Evolutionary conservation across 192 early-diverging fungal species (phyloP), one percentile per base, ranked within the genome.

Genomic region (Mortierella antarctica): DNA sequence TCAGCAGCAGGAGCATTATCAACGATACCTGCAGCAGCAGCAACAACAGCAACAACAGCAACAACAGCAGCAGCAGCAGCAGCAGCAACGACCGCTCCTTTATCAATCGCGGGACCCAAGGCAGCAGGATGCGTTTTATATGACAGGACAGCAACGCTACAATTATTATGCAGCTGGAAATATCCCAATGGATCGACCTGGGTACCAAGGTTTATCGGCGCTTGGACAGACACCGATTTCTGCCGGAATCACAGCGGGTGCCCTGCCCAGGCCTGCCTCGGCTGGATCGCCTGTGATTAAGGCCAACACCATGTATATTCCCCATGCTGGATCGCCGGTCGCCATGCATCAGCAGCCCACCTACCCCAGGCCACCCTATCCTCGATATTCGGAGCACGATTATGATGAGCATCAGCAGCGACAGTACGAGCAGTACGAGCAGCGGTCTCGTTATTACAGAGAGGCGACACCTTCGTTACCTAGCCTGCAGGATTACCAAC

Each of bases 371-470:
- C 62, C 57, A 23, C 77, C 48, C n/a, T 53, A 62, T 41, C 61
- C 57, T 15, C 53, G 61, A 53, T 52, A 66, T 18, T 1, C 44
- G n/a, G 69, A 71, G n/a, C 59, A 71, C 11, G 58, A 7, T 41
- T 57, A 50, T 21, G 41, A 54, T 7, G 62, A 58, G 41, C 76
- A 68, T 44, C 70, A 67, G 54, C 65, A 67, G 10, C 66, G 54
- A 17, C 59, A 58, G 12, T 54, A 71, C 44, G 59, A 63, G 40
- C 48, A 65, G 13, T 80, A 80, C 48, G 70, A 71, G 48, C 77
- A 80, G 13, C 77, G 68, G 46, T 45, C 68, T 5, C 65, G 59
- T 13, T 80, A 80, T 48, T 80, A 80, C 17, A 57, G 77, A 5
- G 70, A 71, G 10, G 49, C 48, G 12, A 60, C 10, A 44, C 55